Percentiles rank a stretch among this genome's conserved stretches.
These are phyloP conservation scores for Coemansia sp. DNA, from an alignment of 192 early-diverging fungal species.

Conservation along the genomic window DNA sequence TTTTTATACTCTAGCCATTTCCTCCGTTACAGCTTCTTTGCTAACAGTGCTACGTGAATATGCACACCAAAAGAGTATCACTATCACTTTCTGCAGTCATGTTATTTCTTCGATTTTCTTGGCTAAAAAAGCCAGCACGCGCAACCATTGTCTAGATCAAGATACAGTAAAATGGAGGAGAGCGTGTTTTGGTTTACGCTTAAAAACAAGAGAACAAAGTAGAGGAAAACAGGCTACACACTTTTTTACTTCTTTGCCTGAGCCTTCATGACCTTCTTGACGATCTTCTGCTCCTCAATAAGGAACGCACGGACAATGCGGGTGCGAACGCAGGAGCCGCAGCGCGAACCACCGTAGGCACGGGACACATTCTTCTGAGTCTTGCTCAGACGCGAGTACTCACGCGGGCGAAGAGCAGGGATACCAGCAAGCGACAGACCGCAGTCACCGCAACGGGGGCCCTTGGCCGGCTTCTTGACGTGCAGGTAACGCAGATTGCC, in stretches of 20 bases:
- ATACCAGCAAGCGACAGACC: conserved; percentile 85
- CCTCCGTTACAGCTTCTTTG: not conserved
- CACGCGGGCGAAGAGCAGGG: conserved; percentile 88
- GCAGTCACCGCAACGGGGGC: conserved; percentile 97
- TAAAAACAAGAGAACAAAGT: conserved; percentile 8
- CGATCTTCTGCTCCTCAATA: conserved; percentile 99
- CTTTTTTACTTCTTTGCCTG: conserved; percentile 56
- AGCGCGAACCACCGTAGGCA: conserved; percentile 97
- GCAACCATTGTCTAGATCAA: not conserved
- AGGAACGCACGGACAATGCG: conserved; percentile 98
- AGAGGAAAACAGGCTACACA: not conserved
- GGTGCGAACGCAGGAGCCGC: conserved; percentile 79
- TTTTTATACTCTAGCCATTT: not conserved
- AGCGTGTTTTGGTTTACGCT: not conserved
- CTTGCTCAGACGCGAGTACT: conserved; percentile 90
- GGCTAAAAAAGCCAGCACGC: not conserved
- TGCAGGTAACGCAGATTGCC: conserved; percentile 90
- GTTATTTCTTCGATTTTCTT: not conserved
- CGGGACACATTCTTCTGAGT: conserved; percentile 90
- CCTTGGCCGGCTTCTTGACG: conserved; percentile 89
- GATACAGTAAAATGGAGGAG: not conserved
- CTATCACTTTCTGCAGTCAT: not conserved
- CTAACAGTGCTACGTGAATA: not conserved
- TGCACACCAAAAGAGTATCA: not conserved
- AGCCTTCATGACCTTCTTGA: conserved; percentile 97